These are phyloP conservation scores for Adansonia rubrostipa DNA, from an alignment of 441 rosid genomes.

Conservation along the genomic window DNA sequence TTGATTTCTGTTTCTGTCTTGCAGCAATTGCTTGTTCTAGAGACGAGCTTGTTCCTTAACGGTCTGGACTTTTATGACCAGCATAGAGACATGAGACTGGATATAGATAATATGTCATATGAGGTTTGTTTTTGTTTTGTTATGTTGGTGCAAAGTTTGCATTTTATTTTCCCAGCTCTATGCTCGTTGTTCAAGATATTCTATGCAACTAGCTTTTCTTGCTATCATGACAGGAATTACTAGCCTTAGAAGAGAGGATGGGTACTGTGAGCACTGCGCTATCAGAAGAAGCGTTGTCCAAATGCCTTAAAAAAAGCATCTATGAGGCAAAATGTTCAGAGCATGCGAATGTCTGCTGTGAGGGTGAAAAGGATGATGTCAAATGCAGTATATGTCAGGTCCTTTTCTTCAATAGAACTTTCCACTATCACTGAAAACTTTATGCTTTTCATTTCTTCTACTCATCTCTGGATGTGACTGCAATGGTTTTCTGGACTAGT, in stretches of 20 bases:
- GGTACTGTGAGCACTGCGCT: slow-evolving; percentile 94
- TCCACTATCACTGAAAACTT: background rate
- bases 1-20: slow-evolving; percentile 24
- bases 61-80: no score
- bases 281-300: slow-evolving; percentile 76
- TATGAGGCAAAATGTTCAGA: slow-evolving; percentile 44
- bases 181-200: background rate
- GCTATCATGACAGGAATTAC: slow-evolving; percentile 64
- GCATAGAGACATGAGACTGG: no score
- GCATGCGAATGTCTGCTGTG: slow-evolving; percentile 30
- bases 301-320: slow-evolving; percentile 62
- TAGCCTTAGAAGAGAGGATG: slow-evolving; percentile 95
- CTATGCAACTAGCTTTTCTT: background rate
- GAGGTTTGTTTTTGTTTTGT: slow-evolving; percentile 12
- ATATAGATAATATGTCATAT: no score
- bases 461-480: background rate
- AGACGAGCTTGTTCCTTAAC: no score
- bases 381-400: slow-evolving; percentile 98
- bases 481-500: background rate
- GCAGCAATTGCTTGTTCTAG: no score
- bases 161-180: background rate
- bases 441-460: slow-evolving; percentile 8
- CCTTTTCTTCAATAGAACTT: slow-evolving; percentile 4
- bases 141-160: background rate
- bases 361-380: slow-evolving; percentile 52